Evolutionary conservation across 23 red algal species (phyloP).

Genomic region (Gracilaria gracilis): DNA sequence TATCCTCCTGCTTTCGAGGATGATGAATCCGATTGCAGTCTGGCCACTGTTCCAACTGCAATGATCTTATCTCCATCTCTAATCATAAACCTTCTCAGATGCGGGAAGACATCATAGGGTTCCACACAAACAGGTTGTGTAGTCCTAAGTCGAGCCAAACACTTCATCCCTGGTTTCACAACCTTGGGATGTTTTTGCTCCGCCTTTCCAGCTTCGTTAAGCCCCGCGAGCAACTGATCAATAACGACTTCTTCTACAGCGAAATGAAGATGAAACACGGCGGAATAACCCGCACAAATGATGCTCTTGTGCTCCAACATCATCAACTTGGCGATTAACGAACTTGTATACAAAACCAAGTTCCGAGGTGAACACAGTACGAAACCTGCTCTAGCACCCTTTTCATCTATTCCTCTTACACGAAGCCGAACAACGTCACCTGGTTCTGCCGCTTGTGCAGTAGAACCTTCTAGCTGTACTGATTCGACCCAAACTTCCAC

Average conservation of each 20-base stretch:
- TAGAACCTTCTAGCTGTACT: slow-evolving; percentile 81
- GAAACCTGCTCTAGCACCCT: slow-evolving; percentile 88
- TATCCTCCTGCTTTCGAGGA: not conserved
- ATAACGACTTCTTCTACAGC: slow-evolving; percentile 88
- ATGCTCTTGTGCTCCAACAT: slow-evolving; percentile 96
- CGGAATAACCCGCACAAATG: too few relatives aligned
- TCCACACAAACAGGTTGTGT: too few relatives aligned
- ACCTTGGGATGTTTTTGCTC: slow-evolving; percentile 86
- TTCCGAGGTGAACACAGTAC: too few relatives aligned
- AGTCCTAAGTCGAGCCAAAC: too few relatives aligned
- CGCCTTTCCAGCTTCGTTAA: slow-evolving; percentile 90
- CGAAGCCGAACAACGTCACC: slow-evolving; percentile 92
- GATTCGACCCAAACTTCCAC: slow-evolving; percentile 78
- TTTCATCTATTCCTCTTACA: slow-evolving; percentile 95
- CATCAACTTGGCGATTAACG: slow-evolving; percentile 91
- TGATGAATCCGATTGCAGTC: slow-evolving; percentile 39
- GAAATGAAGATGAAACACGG: slow-evolving; percentile 90
- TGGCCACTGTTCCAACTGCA: slow-evolving; percentile 89
- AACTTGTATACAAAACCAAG: slow-evolving; percentile 71
- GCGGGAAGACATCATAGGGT: too few relatives aligned
- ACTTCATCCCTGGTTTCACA: too few relatives aligned
- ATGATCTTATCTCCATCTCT: slow-evolving; percentile 95
- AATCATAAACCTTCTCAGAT: slow-evolving; percentile 94
- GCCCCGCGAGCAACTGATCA: slow-evolving; percentile 73
- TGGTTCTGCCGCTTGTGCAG: slow-evolving; percentile 80